Evolutionary conservation across 148 eudicot genomes (phyloP), one percentile per base, ranked within the genome.

Genomic region (Hydrangea macrophylla): DNA sequence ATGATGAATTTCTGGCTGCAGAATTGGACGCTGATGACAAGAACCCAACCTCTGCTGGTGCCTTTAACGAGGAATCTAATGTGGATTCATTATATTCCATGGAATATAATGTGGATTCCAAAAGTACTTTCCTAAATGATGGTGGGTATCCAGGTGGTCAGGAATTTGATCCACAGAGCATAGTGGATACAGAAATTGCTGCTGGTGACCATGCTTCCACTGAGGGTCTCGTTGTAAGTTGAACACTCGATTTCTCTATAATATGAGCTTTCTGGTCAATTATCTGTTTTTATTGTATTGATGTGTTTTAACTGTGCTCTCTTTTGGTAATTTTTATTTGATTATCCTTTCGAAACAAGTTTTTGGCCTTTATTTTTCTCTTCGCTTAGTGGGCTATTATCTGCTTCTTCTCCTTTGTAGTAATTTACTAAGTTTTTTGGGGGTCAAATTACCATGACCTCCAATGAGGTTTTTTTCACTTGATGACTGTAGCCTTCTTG

Each of bases 171-270:
- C 78, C 64, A 31, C 63, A 55, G 51, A 50, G 45, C 44, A 55
- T 58, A 54, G 66, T 69, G 70, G 86, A 77, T 50, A 74, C 83
- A 53, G 77, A 66, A 13, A 42, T 69, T 51, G 48, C 69, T 58
- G 65, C 64, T 30, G 53, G 60, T 36, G 71, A 78, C 60, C 53
- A 62, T 67, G 40, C 51, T 64, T 59, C 69, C 25, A 57, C 45
- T 40, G 81, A 50, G 55, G 74, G 83, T 40, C 71, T 55, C 61
- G 33, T 62, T 64, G 96, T 88, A 85, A 87, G 92, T 80, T 72
- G 9, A 42, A 39, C 36, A n/a, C 64, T 55, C 23, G 2, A 26
- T 57, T 7, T 56, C 31, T 53, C 15, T 0, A 15, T 76, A 30
- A 56, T 31, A 55, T 48, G 17, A 50, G 32, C 9, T 60, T 59